These are phyloP conservation scores for Panicum hallii DNA, from an alignment of 202 grass and related monocot species.

Conservation along the genomic window DNA sequence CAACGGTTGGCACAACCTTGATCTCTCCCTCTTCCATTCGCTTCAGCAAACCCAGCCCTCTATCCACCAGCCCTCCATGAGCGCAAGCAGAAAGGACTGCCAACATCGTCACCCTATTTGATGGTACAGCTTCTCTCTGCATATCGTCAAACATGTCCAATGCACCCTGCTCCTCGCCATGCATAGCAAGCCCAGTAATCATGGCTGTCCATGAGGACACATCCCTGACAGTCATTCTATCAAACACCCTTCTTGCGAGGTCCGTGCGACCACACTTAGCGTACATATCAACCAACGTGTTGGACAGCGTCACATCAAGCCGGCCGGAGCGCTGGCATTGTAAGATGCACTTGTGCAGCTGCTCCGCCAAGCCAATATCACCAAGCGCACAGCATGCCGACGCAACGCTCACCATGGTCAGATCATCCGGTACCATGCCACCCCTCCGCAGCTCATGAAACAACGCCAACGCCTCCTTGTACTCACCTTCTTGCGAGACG, in stretches of 20 bases:
- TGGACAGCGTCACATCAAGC: constrained; percentile 49
- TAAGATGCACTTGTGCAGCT: constrained; percentile 54
- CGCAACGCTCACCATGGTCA: constrained; percentile 54
- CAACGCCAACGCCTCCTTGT: constrained; percentile 22
- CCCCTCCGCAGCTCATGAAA: constrained; percentile 43
- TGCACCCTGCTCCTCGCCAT: constrained; percentile 47
- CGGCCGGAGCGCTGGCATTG: constrained; percentile 37
- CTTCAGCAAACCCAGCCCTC: constrained; percentile 49
- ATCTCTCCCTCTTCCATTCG: constrained; percentile 51
- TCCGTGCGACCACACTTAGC: constrained; percentile 55
- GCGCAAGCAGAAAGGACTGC: constrained; percentile 46
- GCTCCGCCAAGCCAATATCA: constrained; percentile 44
- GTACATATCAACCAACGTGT: constrained; percentile 51
- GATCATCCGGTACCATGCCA: constrained; percentile 42
- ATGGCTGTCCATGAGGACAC: constrained; percentile 60
- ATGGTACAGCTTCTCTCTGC: constrained; percentile 34
- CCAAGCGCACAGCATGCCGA: constrained; percentile 39
- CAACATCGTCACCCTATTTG: constrained; percentile 59
- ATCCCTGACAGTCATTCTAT: constrained; percentile 34
- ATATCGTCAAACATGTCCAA: constrained; percentile 49
- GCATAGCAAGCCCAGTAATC: constrained; percentile 47
- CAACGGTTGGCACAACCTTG: constrained; percentile 36
- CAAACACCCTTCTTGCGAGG: constrained; percentile 42
- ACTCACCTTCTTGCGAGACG: constrained; percentile 39
- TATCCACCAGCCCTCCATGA: constrained; percentile 41